Conservation (phyloP, 1,139 yeast species). For the Protomyces inundatus region DNA sequence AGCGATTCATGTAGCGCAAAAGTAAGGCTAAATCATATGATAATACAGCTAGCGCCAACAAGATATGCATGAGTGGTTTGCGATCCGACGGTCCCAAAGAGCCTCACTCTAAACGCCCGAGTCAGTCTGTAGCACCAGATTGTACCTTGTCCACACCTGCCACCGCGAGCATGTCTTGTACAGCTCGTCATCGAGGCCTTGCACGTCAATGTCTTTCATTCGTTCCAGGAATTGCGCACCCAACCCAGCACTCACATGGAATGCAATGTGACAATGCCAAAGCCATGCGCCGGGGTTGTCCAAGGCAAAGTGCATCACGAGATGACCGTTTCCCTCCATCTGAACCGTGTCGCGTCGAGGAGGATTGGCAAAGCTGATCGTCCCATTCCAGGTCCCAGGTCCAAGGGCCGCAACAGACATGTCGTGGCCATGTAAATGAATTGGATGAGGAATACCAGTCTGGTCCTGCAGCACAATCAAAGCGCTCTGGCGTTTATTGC, state of each 20-base stretch:
- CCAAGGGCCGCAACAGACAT: constrained; percentile 50
- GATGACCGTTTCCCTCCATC: constrained; percentile 58
- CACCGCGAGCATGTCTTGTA: background rate
- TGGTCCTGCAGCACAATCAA: background rate
- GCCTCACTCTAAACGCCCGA: background rate
- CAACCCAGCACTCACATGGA: background rate
- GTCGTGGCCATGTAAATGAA: constrained; percentile 55
- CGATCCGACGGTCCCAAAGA: no score
- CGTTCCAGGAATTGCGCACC: background rate
- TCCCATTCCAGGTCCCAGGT: constrained; percentile 53
- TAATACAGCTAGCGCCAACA: background rate
- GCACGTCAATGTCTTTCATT: background rate
- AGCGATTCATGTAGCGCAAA: background rate
- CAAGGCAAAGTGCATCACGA: constrained; percentile 58
- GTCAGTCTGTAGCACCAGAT: background rate
- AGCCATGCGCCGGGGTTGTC: constrained; percentile 81
- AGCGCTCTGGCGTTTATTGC: background rate
- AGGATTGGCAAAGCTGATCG: constrained; percentile 55
- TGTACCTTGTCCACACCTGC: background rate
- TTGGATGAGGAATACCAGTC: constrained; percentile 49
- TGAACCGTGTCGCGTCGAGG: constrained; percentile 60
- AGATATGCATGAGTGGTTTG: background rate
- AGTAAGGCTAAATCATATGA: background rate
- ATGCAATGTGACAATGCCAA: constrained; percentile 38
- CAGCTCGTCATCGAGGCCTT: background rate